Evolutionary conservation across 768 basidiomycete genomes (phyloP), one percentile per base, ranked within the genome.

Genomic region (Rhizopogon vulgaris): DNA sequence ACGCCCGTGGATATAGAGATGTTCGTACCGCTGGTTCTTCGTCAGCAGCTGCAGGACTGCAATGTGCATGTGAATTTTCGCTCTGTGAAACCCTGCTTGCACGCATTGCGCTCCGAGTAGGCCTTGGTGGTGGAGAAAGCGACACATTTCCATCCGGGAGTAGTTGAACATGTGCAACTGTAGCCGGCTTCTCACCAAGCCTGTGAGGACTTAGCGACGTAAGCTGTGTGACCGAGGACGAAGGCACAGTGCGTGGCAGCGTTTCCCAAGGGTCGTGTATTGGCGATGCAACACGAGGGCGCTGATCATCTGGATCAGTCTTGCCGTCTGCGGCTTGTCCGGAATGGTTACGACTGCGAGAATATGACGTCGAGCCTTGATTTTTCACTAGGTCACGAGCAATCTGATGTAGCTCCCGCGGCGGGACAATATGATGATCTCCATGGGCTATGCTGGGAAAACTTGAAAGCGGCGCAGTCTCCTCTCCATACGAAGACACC

Each of bases 351-450:
- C 58, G 55, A 50, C 56, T 61, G 8, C 63, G 52, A 11, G 61
- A 64, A 34, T 38, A 52, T 0, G 57, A 36, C 18, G 40, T 24
- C 0, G 49, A 38, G 7, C 22, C 15, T 5, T 41, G 41, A 48
- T 34, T 15, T 32, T 54, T 42, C n/a, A 55, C 59, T 27, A 62
- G 56, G 38, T 62, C 59, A 28, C 64, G 55, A 8, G 68, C 63
- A 45, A 79, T 62, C 40, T 71, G 73, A 27, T 69, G 68, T n/a
- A 85, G 69, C 57, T 85, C 80, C 15, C 69, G 71, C 0, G 83
- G 84, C 1, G 81, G 66, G 15, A 85, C 62, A 60, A 84, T 85
- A 54, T 78, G 78, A 51, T 75, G 73, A 1, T 62, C 60, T 6
- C 28, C 28, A 10, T 70, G 58, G 3, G 56, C 45, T 18, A 56